Evolutionary conservation across 2,329 filamentous ascomycete species (phyloP), one percentile per base, ranked within the genome.

Genomic region (Thyridium curvatum): DNA sequence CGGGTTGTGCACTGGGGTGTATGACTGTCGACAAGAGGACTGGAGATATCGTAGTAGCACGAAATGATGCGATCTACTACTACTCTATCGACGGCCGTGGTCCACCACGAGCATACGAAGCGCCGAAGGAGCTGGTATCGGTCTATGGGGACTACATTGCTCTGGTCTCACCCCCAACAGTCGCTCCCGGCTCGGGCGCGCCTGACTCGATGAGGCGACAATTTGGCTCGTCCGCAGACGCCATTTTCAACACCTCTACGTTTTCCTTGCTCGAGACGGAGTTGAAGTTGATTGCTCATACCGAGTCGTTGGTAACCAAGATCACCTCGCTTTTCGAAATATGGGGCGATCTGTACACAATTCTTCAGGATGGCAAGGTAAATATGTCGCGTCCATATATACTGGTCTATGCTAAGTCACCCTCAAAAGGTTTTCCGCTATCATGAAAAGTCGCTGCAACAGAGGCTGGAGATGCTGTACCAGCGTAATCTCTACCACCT

Each of bases 41-140:
- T 0, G 87, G 85, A 5, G 87, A 96, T 47, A 82, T 98, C 15
- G 77, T 98, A 3, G 84, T 98, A n/a, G 93, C 84, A 1, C 74
- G 93, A 44, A 88, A 96, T 50, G 94, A 98, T 72, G 93, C 91
- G 8, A 84, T 98, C 39, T 97, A 97, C 63, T 90, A 87, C 42
- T 98, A 97, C 61, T 86, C 84, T 0, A 66, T 84, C 1, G 85
- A 93, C 42, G 91, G 91, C 0, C 79, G 90, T 42, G 89, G 89
- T 0, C 84, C 88, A 1, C 91, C 88, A 31, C 90, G 86, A 60
- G 89, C 89, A 1, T 97, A 94, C 55, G 91, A 98, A 57, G 85
- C 87, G 5, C 81, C 85, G 7, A 98, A 98, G 65, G 90, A 82
- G 50, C 72, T 87, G 40, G 78, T 96, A 29, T 73, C 78, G 33